Percentiles rank a stretch among this genome's conserved stretches.
These are phyloP conservation scores for Trichothecium sympodiale DNA, from an alignment of 2,329 filamentous ascomycete genomes.

Conservation along the genomic window DNA sequence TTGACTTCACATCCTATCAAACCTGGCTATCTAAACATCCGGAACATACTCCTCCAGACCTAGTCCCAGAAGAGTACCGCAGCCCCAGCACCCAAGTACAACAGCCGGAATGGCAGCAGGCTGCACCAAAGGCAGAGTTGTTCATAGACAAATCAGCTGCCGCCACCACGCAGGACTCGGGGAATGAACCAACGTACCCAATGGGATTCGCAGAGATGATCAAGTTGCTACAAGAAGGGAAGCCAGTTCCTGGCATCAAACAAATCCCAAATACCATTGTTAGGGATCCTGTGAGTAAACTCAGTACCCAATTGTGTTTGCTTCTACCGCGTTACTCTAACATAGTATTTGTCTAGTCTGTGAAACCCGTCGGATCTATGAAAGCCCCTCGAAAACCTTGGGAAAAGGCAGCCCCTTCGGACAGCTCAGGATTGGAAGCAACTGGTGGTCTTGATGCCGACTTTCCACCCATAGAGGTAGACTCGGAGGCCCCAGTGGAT, in stretches of 20 bases:
- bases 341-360: too few species aligned
- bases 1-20: slow-evolving; percentile 60
- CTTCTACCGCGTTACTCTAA: background rate
- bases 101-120: slow-evolving; percentile 32
- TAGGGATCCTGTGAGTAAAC: slow-evolving; percentile 50
- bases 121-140: slow-evolving; percentile 36
- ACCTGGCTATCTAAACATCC: slow-evolving; percentile 40
- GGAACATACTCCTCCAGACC: slow-evolving; percentile 20
- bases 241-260: slow-evolving; percentile 76
- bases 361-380: slow-evolving; percentile 36
- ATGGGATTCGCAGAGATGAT: slow-evolving; percentile 78
- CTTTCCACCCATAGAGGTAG: slow-evolving; percentile 24
- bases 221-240: slow-evolving; percentile 70
- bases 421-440: slow-evolving; percentile 8
- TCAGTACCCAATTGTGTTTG: too few species aligned
- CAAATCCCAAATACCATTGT: slow-evolving; percentile 76
- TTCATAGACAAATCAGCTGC: slow-evolving; percentile 27
- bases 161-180: slow-evolving; percentile 7
- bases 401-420: slow-evolving; percentile 47
- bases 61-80: slow-evolving; percentile 23
- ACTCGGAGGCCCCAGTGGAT: too few species aligned
- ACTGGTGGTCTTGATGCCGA: slow-evolving; percentile 20
- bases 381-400: slow-evolving; percentile 55
- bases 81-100: background rate
- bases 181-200: slow-evolving; percentile 60